Evolutionary conservation across 805 yeast genomes (phyloP).

Genomic region (Cyberlindnera xishuangbannaensis): DNA sequence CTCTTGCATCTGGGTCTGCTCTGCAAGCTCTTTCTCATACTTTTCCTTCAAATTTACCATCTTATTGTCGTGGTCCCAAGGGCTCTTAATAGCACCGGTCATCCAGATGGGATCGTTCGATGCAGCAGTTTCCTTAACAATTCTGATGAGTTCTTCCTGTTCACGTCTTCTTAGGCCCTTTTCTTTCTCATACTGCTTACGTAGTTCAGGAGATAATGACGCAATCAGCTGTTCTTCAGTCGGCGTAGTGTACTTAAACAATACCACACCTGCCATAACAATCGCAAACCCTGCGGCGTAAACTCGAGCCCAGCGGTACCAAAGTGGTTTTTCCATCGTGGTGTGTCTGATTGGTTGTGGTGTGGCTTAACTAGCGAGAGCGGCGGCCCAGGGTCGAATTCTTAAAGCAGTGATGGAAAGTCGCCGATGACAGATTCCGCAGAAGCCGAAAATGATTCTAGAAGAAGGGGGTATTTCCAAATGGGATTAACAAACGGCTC

Average conservation of each 20-base stretch:
- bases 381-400: no score
- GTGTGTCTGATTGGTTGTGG: neutral
- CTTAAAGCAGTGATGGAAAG: no score
- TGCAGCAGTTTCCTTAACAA: conserved; percentile 55
- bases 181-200: conserved; percentile 67
- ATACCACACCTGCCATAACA: conserved; percentile 64
- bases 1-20: conserved; percentile 35
- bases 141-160: conserved; percentile 63
- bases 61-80: conserved; percentile 47
- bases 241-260: conserved; percentile 74
- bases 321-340: conserved; percentile 34
- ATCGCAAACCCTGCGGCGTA: conserved; percentile 59
- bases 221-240: conserved; percentile 76
- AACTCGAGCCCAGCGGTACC: conserved; percentile 56
- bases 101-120: conserved; percentile 81
- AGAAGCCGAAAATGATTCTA: no score
- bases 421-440: no score
- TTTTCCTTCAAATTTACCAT: conserved; percentile 36
- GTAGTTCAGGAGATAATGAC: conserved; percentile 74
- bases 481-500: no score
- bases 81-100: conserved; percentile 63
- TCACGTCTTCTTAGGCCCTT: conserved; percentile 57
- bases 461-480: no score
- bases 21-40: conserved; percentile 44
- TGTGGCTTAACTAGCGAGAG: no score